Conservation (phyloP, 108 stramenopile species). For the Stephanodiscus minutulus region DNA sequence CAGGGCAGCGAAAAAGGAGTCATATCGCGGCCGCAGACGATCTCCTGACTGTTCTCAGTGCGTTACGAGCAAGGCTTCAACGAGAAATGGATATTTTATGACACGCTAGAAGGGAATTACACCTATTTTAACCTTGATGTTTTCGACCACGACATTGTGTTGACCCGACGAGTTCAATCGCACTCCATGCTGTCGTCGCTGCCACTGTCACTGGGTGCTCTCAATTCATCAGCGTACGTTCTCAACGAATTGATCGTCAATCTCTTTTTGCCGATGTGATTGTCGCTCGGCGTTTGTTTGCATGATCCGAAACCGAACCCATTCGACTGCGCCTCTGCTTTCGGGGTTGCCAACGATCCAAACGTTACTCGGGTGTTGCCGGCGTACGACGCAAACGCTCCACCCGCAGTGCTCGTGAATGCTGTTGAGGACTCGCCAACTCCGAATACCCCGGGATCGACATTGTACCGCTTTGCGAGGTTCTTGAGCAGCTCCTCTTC, state of each 20-base stretch:
- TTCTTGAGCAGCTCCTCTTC: constrained; percentile 10
- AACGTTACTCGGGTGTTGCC: not conserved
- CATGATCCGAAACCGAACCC: not conserved
- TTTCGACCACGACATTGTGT: not conserved
- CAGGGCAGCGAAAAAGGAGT: not conserved
- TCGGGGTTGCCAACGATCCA: constrained; percentile 8
- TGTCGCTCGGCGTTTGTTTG: not conserved
- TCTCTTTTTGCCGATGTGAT: not conserved
- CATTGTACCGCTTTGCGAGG: constrained; percentile 12
- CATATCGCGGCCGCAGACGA: not conserved
- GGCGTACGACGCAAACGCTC: constrained; percentile 4
- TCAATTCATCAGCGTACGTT: constrained; percentile 4
- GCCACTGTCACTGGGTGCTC: not conserved
- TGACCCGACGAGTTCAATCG: not conserved
- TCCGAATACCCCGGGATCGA: not conserved
- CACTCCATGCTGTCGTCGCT: constrained; percentile 14
- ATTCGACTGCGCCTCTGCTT: not conserved
- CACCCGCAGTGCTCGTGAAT: not conserved
- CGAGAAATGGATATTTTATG: not conserved
- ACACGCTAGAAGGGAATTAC: not conserved
- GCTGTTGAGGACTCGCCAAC: not conserved
- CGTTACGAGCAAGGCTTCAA: constrained; percentile 10
- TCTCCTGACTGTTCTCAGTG: not conserved
- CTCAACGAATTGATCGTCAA: constrained; percentile 1
- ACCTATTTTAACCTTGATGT: not conserved